Evolutionary conservation across 2,329 filamentous ascomycete genomes (phyloP).

Genomic region (Hypoxylon sp.): DNA sequence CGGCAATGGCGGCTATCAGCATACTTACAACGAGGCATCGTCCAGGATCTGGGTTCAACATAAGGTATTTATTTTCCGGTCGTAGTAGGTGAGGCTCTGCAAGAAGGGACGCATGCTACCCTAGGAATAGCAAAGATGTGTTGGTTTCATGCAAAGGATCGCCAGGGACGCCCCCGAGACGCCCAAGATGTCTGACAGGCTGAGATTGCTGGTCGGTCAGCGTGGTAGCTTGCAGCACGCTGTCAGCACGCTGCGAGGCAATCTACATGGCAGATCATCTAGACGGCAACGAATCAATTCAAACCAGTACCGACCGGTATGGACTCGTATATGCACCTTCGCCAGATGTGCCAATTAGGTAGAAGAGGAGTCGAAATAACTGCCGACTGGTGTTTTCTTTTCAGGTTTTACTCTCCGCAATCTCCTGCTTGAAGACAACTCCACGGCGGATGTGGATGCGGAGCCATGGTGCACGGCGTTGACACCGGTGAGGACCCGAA

Average conservation of each 20-base stretch:
- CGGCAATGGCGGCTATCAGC: constrained; percentile 8
- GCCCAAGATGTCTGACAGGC: neutral
- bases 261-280: constrained; percentile 3
- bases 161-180: constrained; percentile 19
- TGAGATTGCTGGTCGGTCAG: constrained; percentile 1
- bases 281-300: neutral
- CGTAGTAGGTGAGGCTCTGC: constrained; percentile 33
- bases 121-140: constrained; percentile 10
- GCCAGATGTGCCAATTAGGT: neutral
- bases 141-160: constrained; percentile 21
- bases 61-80: constrained; percentile 29
- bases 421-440: neutral
- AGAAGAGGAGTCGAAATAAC: neutral
- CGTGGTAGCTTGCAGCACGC: neutral
- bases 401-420: neutral
- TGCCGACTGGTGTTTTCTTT: neutral
- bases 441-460: constrained; percentile 8
- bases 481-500: constrained; percentile 17
- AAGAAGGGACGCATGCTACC: constrained; percentile 14
- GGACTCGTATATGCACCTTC: neutral
- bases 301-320: neutral
- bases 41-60: constrained; percentile 23
- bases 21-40: neutral
- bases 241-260: constrained; percentile 10
- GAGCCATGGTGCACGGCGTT: constrained; percentile 7